phyloP scores from a whole-genome alignment of 306 rosid species.

The Psophocarpus tetragonolobus region DNA sequence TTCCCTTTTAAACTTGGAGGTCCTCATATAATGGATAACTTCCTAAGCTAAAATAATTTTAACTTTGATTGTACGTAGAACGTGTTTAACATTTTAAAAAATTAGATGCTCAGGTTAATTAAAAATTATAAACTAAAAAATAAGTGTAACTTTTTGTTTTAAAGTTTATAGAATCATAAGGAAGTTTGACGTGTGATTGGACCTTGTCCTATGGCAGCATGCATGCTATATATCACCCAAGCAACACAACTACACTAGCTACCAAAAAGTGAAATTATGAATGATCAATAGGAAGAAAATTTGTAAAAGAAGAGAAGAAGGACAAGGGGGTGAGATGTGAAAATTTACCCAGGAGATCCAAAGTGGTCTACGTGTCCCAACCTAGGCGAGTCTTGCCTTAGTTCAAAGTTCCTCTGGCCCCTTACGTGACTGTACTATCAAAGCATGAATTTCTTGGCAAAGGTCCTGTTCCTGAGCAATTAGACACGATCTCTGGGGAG shows the following conservation, averaged over 20 bases:
- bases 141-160: neutral
- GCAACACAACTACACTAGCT: neutral
- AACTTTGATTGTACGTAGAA: no score
- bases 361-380: conserved; percentile 17
- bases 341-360: conserved; percentile 32
- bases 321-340: conserved; percentile 36
- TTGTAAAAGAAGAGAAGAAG: neutral
- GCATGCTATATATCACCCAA: neutral
- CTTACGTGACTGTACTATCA: conserved; percentile 11
- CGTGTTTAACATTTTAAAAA: no score
- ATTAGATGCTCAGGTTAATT: no score
- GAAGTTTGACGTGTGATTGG: neutral
- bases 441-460: neutral
- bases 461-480: neutral
- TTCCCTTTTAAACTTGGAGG: no score
- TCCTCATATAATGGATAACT: no score
- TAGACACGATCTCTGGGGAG: neutral
- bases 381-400: neutral
- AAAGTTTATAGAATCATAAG: neutral
- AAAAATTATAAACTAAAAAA: no score
- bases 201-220: conserved; percentile 9
- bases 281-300: conserved; percentile 22
- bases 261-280: neutral
- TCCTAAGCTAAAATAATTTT: no score
- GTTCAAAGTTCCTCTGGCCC: conserved; percentile 1